A percentile compares a stretch with the other conserved stretches of the same genome.
Evolutionary conservation across 768 basidiomycete species (phyloP).

Genomic region (Gymnopilus dilepis): DNA sequence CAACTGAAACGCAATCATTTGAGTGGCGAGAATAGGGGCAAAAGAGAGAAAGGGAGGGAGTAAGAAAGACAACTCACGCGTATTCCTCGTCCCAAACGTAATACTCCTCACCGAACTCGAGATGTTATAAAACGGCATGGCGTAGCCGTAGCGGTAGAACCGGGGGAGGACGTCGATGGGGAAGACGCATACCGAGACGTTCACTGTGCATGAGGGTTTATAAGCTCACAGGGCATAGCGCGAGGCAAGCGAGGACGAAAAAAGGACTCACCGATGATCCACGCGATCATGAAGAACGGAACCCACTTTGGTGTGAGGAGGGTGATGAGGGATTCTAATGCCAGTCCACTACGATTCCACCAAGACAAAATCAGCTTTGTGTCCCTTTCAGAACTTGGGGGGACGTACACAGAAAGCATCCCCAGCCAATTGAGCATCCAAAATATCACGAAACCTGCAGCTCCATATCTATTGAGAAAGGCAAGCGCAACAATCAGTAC

Average conservation of each 20-base stretch:
- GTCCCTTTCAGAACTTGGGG: too few relatives aligned
- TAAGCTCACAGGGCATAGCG: not conserved
- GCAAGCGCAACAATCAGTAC: too few relatives aligned
- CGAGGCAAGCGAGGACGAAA: not conserved
- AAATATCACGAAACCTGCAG: slow-evolving; percentile 62
- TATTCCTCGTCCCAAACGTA: slow-evolving; percentile 68
- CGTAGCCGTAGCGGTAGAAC: slow-evolving; percentile 71
- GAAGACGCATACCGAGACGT: slow-evolving; percentile 63
- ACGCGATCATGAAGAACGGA: slow-evolving; percentile 68
- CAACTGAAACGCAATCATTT: slow-evolving; percentile 45
- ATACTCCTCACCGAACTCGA: slow-evolving; percentile 63
- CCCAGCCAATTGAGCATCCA: slow-evolving; percentile 75
- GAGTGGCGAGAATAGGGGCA: not conserved
- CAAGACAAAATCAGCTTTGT: not conserved
- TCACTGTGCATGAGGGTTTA: slow-evolving; percentile 40
- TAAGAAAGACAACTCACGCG: slow-evolving; percentile 41
- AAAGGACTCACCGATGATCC: slow-evolving; percentile 62
- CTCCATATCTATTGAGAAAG: slow-evolving; percentile 45
- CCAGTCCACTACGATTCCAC: slow-evolving; percentile 55
- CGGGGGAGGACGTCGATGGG: slow-evolving; percentile 64
- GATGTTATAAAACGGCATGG: slow-evolving; percentile 75
- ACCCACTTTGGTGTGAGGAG: slow-evolving; percentile 61
- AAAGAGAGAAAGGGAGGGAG: not conserved
- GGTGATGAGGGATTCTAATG: slow-evolving; percentile 65
- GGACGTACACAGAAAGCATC: slow-evolving; percentile 62